Percentiles rank a stretch among this genome's conserved stretches.
Evolutionary conservation across 352 stramenopile genomes (phyloP).

Genomic region (Phytophthora hibernalis): DNA sequence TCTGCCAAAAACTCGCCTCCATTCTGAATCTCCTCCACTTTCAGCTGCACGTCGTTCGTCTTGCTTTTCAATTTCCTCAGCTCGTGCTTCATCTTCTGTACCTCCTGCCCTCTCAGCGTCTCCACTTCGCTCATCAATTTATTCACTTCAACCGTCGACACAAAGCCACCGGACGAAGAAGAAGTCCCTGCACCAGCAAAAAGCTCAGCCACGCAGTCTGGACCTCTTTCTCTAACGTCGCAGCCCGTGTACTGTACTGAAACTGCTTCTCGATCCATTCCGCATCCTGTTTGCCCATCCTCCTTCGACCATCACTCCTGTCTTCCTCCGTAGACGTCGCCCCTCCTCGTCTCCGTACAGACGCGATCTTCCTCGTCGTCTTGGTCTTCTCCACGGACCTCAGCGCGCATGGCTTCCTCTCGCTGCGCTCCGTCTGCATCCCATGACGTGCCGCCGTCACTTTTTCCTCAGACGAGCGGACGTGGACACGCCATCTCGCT

Average conservation of each 20-base stretch:
- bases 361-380: conserved; percentile 43
- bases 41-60: conserved; percentile 38
- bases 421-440: conserved; percentile 58
- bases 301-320: conserved; percentile 14
- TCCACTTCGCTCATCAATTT: conserved; percentile 55
- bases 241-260: conserved; percentile 48
- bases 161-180: conserved; percentile 10
- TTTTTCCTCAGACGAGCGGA: conserved; percentile 43
- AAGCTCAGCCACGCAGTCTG: conserved; percentile 54
- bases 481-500: conserved; percentile 20
- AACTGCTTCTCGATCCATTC: conserved; percentile 77
- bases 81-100: conserved; percentile 43
- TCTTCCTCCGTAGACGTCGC: not conserved
- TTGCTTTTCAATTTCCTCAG: conserved; percentile 42
- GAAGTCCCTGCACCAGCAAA: conserved; percentile 42
- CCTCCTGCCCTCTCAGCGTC: conserved; percentile 33
- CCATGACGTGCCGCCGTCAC: conserved; percentile 51
- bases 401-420: conserved; percentile 15
- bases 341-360: conserved; percentile 40
- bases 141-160: conserved; percentile 43
- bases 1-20: conserved; percentile 52
- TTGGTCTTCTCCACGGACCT: conserved; percentile 1
- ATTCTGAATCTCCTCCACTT: conserved; percentile 59
- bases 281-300: conserved; percentile 47
- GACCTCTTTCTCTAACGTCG: conserved; percentile 66